These are phyloP conservation scores for Spongispora temasekensis DNA, from an alignment of 1,284 basidiomycete species.

Conservation along the genomic window DNA sequence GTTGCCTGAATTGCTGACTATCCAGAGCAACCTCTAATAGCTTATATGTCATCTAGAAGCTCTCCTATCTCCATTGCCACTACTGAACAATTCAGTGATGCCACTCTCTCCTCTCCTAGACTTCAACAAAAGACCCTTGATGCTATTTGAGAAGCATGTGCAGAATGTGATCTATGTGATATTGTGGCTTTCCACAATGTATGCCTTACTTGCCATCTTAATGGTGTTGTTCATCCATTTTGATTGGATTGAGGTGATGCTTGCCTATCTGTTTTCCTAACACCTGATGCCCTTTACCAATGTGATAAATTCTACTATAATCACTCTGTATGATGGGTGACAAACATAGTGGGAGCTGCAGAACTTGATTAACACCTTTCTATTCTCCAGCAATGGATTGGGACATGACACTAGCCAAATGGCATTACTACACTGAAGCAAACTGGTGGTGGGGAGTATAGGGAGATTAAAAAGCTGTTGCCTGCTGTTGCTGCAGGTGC, in stretches of 20 bases:
- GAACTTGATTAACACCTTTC: slow-evolving; percentile 7
- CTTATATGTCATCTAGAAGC: not conserved
- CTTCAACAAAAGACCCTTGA: not conserved
- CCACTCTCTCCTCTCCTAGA: not conserved
- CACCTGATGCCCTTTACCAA: slow-evolving; percentile 11
- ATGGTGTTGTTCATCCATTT: slow-evolving; percentile 8
- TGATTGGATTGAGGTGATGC: slow-evolving; percentile 13
- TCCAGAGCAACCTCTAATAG: slow-evolving; percentile 6
- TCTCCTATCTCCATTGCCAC: slow-evolving; percentile 8
- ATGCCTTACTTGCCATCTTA: not conserved
- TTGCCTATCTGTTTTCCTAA: slow-evolving; percentile 15
- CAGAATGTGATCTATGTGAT: not conserved
- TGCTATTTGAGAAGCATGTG: not conserved
- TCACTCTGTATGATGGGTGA: not conserved
- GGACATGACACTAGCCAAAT: not conserved
- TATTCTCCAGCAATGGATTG: slow-evolving; percentile 1
- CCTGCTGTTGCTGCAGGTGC: not conserved
- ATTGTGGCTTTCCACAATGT: slow-evolving; percentile 8
- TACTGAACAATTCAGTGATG: slow-evolving; percentile 5
- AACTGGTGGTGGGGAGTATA: not conserved
- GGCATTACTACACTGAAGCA: not conserved
- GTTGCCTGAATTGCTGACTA: slow-evolving; percentile 9
- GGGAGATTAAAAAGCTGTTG: not conserved
- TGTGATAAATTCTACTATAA: slow-evolving; percentile 4
- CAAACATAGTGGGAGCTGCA: not conserved